These are phyloP conservation scores for Salvia sclarea DNA, from an alignment of 305 asterid species.

Conservation along the genomic window DNA sequence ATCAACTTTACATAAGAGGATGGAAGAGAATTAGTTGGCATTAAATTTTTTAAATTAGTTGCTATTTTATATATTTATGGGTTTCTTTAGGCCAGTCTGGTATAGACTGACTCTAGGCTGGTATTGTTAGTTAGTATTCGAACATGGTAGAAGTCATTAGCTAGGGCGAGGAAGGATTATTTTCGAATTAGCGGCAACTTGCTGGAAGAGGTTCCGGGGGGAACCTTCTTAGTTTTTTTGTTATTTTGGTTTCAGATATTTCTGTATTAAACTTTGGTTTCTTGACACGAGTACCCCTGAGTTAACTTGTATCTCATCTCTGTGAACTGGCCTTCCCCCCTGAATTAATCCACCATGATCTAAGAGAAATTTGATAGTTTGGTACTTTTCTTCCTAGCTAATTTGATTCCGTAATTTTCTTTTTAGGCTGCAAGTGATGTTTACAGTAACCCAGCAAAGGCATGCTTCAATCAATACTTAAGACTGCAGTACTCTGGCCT, in stretches of 20 bases:
- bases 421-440: background rate
- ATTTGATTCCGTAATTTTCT: background rate
- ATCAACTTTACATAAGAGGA: background rate
- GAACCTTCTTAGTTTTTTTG: background rate
- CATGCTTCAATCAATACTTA: background rate
- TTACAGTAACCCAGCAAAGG: background rate
- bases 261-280: background rate
- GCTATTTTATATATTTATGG: background rate
- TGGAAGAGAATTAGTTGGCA: background rate
- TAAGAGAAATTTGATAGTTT: background rate
- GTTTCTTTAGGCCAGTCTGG: background rate
- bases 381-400: background rate
- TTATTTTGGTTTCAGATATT: background rate
- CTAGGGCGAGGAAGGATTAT: background rate
- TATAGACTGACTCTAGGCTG: background rate
- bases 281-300: background rate
- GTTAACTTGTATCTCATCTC: background rate
- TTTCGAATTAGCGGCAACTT: background rate
- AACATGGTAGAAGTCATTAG: background rate
- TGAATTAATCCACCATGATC: background rate
- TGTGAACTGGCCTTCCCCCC: background rate
- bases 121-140: background rate
- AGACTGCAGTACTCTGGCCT: no score
- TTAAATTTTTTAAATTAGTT: background rate
- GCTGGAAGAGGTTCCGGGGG: background rate